These are phyloP conservation scores for Trichoderma sp. DNA, from an alignment of 2,329 filamentous ascomycete genomes.

Conservation along the genomic window DNA sequence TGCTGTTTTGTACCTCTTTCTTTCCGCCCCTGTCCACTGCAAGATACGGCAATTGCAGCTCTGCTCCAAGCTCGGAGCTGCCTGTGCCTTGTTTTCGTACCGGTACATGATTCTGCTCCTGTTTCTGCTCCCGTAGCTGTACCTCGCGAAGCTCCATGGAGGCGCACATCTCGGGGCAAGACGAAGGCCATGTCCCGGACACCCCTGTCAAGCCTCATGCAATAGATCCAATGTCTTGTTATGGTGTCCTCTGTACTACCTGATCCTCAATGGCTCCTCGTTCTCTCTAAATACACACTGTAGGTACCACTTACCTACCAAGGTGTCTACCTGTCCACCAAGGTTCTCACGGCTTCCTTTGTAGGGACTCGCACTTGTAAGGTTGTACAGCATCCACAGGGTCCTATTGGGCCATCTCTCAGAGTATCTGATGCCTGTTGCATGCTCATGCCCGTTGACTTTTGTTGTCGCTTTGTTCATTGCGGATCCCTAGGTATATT, in stretches of 20 bases:
- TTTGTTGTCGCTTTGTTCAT: background rate
- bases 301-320: too few species aligned
- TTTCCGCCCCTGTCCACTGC: slow-evolving; percentile 4
- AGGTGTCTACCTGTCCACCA: too few species aligned
- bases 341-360: too few species aligned
- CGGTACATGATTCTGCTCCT: background rate
- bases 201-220: background rate
- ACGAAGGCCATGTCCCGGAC: background rate
- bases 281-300: too few species aligned
- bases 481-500: background rate
- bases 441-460: background rate
- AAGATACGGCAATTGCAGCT: background rate
- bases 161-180: background rate
- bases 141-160: background rate
- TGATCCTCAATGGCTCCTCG: too few species aligned
- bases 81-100: background rate
- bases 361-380: too few species aligned
- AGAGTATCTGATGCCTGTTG: background rate
- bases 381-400: too few species aligned
- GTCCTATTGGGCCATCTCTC: background rate
- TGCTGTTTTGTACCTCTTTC: background rate
- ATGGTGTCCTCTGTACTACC: too few species aligned
- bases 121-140: too few species aligned
- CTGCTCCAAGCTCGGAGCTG: background rate
- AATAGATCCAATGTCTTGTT: too few species aligned